phyloP scores from a whole-genome alignment of 148 eudicot species.

The Agrostemma githago region DNA sequence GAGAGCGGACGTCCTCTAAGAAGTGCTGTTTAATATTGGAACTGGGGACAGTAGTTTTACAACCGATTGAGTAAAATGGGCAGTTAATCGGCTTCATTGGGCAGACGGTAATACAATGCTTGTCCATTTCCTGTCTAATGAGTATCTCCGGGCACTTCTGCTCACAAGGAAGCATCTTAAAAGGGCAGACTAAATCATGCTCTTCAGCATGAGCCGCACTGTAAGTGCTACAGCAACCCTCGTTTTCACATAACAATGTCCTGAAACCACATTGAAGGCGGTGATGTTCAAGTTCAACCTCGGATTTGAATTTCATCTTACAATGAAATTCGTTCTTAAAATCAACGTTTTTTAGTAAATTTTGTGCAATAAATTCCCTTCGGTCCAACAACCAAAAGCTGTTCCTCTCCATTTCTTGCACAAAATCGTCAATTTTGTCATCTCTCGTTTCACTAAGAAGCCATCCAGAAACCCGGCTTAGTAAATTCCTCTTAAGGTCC shows the following conservation, averaged over 20 bases:
- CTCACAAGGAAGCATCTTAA: conserved; percentile 84
- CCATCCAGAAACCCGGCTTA: conserved; percentile 85
- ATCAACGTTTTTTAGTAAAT: conserved; percentile 68
- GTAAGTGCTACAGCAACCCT: conserved; percentile 70
- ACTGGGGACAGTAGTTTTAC: conserved; percentile 53
- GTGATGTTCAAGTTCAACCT: conserved; percentile 58
- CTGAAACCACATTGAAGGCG: conserved; percentile 55
- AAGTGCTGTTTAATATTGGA: conserved; percentile 53
- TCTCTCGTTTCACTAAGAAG: conserved; percentile 81
- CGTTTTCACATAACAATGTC: conserved; percentile 56
- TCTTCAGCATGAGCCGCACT: conserved; percentile 57
- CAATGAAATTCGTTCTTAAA: conserved; percentile 69
- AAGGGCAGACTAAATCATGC: conserved; percentile 78
- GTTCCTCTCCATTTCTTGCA: conserved; percentile 77
- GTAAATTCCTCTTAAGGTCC: conserved; percentile 53
- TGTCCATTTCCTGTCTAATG: conserved; percentile 90
- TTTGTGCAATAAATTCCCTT: conserved; percentile 69
- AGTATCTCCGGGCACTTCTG: conserved; percentile 65
- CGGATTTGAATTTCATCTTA: conserved; percentile 52
- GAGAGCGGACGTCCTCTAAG: conserved; percentile 44
- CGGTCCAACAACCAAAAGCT: conserved; percentile 87
- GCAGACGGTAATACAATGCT: conserved; percentile 87
- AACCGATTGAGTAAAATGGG: conserved; percentile 76
- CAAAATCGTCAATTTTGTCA: conserved; percentile 85
- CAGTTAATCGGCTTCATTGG: conserved; percentile 88